phyloP scores from a whole-genome alignment of 2,329 filamentous ascomycete genomes.

The Sporothrix brunneoviolacea region DNA sequence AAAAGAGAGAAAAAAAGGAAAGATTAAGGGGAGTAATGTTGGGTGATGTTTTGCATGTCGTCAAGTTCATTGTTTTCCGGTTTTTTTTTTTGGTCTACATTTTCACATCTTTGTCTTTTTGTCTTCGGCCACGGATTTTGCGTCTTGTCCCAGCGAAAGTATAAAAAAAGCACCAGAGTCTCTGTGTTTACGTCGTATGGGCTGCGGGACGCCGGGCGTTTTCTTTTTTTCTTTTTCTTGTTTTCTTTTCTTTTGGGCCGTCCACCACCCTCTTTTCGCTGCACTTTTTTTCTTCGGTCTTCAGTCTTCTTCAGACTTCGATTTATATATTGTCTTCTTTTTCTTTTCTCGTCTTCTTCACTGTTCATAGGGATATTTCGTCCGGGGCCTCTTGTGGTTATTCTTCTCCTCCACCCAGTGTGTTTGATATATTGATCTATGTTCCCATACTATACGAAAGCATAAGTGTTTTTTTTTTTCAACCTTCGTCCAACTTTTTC shows the following conservation, averaged over 20 bases:
- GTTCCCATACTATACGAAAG: no score
- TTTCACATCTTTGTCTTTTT: not conserved
- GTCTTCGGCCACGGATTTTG: not conserved
- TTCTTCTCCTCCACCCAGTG: no score
- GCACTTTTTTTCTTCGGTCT: not conserved
- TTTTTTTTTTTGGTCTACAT: not conserved
- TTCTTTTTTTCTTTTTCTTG: not conserved
- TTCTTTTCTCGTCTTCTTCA: not conserved
- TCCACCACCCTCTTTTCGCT: no score
- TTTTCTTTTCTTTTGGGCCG: not conserved
- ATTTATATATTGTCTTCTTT: not conserved
- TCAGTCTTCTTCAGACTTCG: no score
- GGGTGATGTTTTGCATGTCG: not conserved
- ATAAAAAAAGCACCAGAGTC: no score
- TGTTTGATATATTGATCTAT: slow-evolving; percentile 5
- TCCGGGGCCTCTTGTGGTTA: no score
- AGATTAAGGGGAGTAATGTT: not conserved
- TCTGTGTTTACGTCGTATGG: no score
- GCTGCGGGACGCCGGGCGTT: no score
- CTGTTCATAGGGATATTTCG: no score
- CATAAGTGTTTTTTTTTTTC: no score
- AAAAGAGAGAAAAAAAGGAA: not conserved
- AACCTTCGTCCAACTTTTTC: no score
- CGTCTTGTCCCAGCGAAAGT: no score
- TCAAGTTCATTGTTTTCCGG: not conserved